Evolutionary conservation across 352 stramenopile genomes (phyloP), one percentile per base, ranked within the genome.

Genomic region (Globisporangium recalcitrans): DNA sequence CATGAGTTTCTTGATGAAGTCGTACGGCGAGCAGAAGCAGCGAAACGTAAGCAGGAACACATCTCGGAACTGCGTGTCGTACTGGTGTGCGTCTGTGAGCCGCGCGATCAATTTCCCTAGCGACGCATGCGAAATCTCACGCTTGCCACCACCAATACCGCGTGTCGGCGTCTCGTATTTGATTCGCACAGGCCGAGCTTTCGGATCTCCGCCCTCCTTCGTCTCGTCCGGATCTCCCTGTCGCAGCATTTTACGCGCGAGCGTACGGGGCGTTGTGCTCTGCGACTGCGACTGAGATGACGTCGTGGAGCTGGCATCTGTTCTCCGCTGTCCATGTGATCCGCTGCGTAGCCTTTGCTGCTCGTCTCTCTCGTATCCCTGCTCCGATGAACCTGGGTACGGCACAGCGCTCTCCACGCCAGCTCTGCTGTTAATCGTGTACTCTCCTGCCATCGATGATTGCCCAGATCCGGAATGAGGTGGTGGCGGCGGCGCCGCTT

Each of bases 1-100:
- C 68, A 90, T 74, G 16, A 95, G 73, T 61, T 95, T 95, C 70
- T 93, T 93, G 55, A 95, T 78, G 40, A 95, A 91, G 48, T 95
- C 86, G 52, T 93, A 93, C 1, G 85, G 75, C 10, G 84, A 85
- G 44, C 83, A 93, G 65, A 93, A 93, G 31, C 80, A 87, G 6
- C 79, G 75, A 67, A 80, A 95, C 52, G 84, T 95, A 21, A 95
- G 69, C 57, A 95, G 52, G 58, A 95, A 95, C 21, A 91, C 74
- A 52, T 95, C 84, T 27, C 86, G 84, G 64, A 95, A 95, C 68
- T 93, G 77, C 10, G 73, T 90, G 58, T 95, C 86, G 58, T 90
- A 92, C 71, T 93, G 77, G 38, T 93, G 86, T 10, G 86, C 84
- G 58, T 95, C 86, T 13, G 86, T 95, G 4, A 95, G 67, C 7